Base-by-base conservation (phyloP, 2,329 filamentous ascomycete species). In the Sarocladium brachiariae region DNA sequence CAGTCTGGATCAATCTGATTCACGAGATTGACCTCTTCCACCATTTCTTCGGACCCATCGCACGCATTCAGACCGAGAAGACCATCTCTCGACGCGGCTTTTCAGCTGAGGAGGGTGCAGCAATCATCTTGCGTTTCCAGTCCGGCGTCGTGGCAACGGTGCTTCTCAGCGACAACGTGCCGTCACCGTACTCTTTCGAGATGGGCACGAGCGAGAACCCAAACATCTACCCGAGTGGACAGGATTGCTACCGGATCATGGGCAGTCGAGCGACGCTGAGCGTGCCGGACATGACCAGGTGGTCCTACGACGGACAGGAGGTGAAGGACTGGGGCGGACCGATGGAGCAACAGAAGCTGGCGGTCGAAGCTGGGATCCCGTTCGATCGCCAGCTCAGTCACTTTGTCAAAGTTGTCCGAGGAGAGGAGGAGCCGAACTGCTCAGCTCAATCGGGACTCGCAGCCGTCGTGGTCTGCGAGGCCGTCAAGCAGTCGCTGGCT, bases 21-120 rank as follows among this genome's bases (percentile, higher is more conserved):
- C 79, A 83, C 56, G 80, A 83, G 47, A 65, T 83, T 34, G 80
- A 83, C 53, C 63, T 81, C 0, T 63, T 83, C 16, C 78, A 81
- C 43, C 73, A 75, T 59, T 63, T 82, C 1, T 70, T 83, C 23
- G 77, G 78, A 0, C 71, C 75, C 0, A 75, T 83, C 23, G 58
- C 59, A 0, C 65, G 73, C 0, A 72, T 82, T 0, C 71, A 75
- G 30, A 78, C 75, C 0, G 74, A 82, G 55, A 63, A 67, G 47
- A 73, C 68, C 0, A 45, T 59, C 0, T 69, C 73, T 0, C 70
- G 72, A 30, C 67, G 79, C 1, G 63, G 65, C 0, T 19, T 8
- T 7, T 4, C 37, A 21, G 78, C 73, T 0, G 78, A 83, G 51
- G 80, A 83, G 57, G 78, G 79, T 1, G 76, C 71, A 0, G 78